Base-by-base conservation (phyloP, 2,329 filamentous ascomycete species). In the Phialocephala sp. region DNA sequence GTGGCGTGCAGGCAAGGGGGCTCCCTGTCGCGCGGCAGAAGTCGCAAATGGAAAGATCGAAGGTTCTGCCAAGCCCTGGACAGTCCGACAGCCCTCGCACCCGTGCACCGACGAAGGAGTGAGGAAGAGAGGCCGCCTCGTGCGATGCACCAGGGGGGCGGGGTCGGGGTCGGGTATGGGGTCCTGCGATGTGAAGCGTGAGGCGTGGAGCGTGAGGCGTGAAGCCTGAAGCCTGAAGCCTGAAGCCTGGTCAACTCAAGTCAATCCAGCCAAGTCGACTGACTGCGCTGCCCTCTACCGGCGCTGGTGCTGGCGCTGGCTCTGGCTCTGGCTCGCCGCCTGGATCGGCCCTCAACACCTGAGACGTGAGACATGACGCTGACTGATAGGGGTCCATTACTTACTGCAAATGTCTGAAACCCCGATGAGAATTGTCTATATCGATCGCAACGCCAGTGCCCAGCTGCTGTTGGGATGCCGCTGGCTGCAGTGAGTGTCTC, bases 361-460 rank as follows among this genome's bases (percentile, higher is more conserved):
- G 50, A 54, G 24, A 54, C 50, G 15, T 35, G 27, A 54, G 50
- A 27, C 14, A 35, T 32, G 47, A 52, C 15, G n/a, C 43, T n/a
- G 12, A 27, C 14, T 8, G 50, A 24, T 4, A 9, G n/a, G 50
- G 50, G 50, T 14, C n/a, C 24, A 18, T 35, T 54, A 54, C 50
- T 32, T 35, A 54, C 50, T 32, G 24, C 24, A 54, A 35, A n/a
- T 35, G 11, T 24, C 50, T 54, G 50, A 54, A 54, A 54, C 50
- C 50, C 8, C 24, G 24, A 27, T 54, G 50, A 27, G 11, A 52
- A 52, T 41, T 20, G 4, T 50, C 50, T 54, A 54, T 54, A 18
- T 32, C 8, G 45, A 50, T 50, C 5, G 4, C 18, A 50, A 5
- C 15, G 4, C 37, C 45, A 22, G 18, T 3, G 43, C n/a, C 43